Evolutionary conservation across 805 yeast genomes (phyloP), one percentile per base, ranked within the genome.

Genomic region (Yarrowia sp.): DNA sequence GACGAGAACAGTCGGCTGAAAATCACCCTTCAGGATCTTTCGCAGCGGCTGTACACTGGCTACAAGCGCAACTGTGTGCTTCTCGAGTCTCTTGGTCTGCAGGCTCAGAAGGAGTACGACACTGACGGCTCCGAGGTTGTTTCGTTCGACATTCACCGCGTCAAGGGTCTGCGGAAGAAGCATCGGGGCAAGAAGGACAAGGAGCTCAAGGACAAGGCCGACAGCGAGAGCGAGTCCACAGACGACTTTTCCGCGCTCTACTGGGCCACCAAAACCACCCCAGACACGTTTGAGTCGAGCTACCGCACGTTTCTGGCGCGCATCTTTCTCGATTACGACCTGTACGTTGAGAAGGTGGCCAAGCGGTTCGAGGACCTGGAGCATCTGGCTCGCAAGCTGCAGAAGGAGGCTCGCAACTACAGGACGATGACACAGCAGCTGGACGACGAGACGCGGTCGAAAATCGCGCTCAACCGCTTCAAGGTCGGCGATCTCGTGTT

Each of bases 321-420:
- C 61, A 66, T 76, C 24, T 73, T 73, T 39, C 65, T 69, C 12
- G 80, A 78, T 62, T 78, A 73, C 67, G 74, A 74, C 24, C 70
- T 69, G 14, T 71, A 71, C 61, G 74, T 76, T 35, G 71, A 74
- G 13, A 76, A 82, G 13, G 82, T 91, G 2, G 80, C 85, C 36
- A 84, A 87, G 70, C 77, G 99, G 63, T 92, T 94, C 68, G 83
- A 81, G 62, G 98, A 93, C 69, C 96, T 93, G 56, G 98, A 94
- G 71, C 83, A 86, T 6, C 79, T 92, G 67, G 98, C 98, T 1
- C 85, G 94, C 68, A 88, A 84, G 69, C 79, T 89, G 64, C 89
- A 92, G 63, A 86, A 86, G 69, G 96, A 89, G 66, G 85, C 82
- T 67, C 81, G 80, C 64, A 69, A 72, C 60, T 77, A 81, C 62